Conservation (phyloP, 1,284 basidiomycete species). For the Cryptococcus depauperatus region DNA sequence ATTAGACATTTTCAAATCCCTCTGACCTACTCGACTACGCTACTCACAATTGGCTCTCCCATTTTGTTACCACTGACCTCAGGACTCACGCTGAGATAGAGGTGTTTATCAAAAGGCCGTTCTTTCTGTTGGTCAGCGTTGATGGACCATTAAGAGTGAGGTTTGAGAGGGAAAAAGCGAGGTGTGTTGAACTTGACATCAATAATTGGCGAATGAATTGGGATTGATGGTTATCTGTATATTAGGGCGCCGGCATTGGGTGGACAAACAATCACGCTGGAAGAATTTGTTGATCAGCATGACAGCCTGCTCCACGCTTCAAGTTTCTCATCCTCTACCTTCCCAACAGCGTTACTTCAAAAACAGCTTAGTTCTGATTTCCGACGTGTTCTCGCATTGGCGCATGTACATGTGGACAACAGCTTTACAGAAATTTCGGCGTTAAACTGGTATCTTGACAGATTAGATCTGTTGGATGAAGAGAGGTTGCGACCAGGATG, state of each 20-base stretch:
- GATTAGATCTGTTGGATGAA: slow-evolving; percentile 59
- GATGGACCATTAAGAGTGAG: slow-evolving; percentile 67
- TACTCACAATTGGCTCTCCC: slow-evolving; percentile 70
- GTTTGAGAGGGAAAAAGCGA: slow-evolving; percentile 47
- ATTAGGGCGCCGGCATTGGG: too few relatives aligned
- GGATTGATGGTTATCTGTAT: neutral
- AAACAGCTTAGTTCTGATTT: slow-evolving; percentile 26
- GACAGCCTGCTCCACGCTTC: slow-evolving; percentile 50
- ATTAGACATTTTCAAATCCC: slow-evolving; percentile 50
- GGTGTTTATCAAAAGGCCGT: slow-evolving; percentile 76
- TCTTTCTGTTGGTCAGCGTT: slow-evolving; percentile 77
- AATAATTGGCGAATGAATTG: neutral
- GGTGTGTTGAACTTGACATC: slow-evolving; percentile 43
- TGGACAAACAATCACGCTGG: slow-evolving; percentile 49
- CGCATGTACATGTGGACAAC: slow-evolving; percentile 64
- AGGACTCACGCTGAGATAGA: slow-evolving; percentile 53
- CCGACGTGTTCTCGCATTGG: slow-evolving; percentile 28
- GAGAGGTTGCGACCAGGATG: slow-evolving; percentile 75
- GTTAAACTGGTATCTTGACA: slow-evolving; percentile 59
- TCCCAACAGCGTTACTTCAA: slow-evolving; percentile 9
- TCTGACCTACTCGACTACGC: slow-evolving; percentile 61
- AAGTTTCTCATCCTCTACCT: slow-evolving; percentile 14
- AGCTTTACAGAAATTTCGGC: slow-evolving; percentile 53
- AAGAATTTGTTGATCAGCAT: slow-evolving; percentile 58
- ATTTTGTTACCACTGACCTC: slow-evolving; percentile 76